Conservation (phyloP, 345 rosid genomes). For the Populus tremula region DNA sequence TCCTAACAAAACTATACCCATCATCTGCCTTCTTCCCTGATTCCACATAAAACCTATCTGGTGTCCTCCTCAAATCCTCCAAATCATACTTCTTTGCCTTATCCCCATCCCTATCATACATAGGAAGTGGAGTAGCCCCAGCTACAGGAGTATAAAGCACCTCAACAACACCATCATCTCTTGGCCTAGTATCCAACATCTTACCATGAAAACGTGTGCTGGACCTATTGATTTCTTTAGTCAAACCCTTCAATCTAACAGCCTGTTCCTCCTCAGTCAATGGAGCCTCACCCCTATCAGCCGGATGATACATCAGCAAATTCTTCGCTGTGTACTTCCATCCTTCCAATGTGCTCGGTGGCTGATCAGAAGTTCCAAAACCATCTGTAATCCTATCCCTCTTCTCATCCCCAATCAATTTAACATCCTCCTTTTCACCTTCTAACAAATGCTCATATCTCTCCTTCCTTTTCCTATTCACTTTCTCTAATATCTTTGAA, state of each 20-base stretch:
- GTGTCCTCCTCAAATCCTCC: constrained; percentile 87
- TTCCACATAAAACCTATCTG: constrained; percentile 69
- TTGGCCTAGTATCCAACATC: constrained; percentile 74
- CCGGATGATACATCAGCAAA: constrained; percentile 91
- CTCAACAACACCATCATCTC: constrained; percentile 73
- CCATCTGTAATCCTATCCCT: constrained; percentile 90
- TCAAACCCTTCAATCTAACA: constrained; percentile 57
- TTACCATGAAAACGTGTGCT: constrained; percentile 92
- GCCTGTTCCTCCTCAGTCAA: constrained; percentile 78
- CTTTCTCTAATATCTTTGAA: constrained; percentile 77
- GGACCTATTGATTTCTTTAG: constrained; percentile 63
- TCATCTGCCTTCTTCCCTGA: constrained; percentile 71
- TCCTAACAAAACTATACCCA: constrained; percentile 84
- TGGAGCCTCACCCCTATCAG: constrained; percentile 81
- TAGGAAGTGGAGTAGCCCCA: constrained; percentile 68
- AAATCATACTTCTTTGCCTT: constrained; percentile 78
- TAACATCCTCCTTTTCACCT: constrained; percentile 52
- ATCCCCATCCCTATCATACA: constrained; percentile 63
- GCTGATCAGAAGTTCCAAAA: constrained; percentile 92
- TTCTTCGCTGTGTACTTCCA: constrained; percentile 90
- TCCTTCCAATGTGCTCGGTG: constrained; percentile 74
- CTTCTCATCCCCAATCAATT: constrained; percentile 51
- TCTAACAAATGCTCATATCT: constrained; percentile 56
- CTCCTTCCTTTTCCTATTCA: constrained; percentile 83
- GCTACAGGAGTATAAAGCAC: constrained; percentile 79